These are phyloP conservation scores for Alternaria sp. DNA, from an alignment of 2,329 filamentous ascomycete genomes.

Conservation along the genomic window DNA sequence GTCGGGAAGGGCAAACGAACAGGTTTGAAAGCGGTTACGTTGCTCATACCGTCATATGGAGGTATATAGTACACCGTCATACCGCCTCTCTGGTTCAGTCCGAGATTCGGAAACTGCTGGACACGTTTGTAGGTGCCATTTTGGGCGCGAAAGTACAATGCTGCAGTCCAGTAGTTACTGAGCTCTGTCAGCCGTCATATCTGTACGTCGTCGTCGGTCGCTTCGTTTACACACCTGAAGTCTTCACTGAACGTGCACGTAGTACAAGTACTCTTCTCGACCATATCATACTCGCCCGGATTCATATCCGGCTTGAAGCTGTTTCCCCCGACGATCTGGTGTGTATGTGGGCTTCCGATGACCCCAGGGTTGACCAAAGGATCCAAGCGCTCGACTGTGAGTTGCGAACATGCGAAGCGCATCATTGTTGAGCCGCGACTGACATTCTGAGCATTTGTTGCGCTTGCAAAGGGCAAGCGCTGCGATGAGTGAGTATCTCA, in stretches of 20 bases:
- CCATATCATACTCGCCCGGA: slow-evolving; percentile 37
- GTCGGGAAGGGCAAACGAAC: slow-evolving; percentile 20
- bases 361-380: slow-evolving; percentile 41
- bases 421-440: slow-evolving; percentile 21
- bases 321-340: slow-evolving; percentile 44
- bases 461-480: slow-evolving; percentile 1
- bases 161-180: slow-evolving; percentile 43
- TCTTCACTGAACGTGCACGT: slow-evolving; percentile 42
- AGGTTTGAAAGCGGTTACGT: slow-evolving; percentile 40
- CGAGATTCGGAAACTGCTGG: slow-evolving; percentile 35
- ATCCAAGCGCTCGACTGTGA: slow-evolving; percentile 42
- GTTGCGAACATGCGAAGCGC: slow-evolving; percentile 43
- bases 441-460: slow-evolving; percentile 13
- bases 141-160: slow-evolving; percentile 39
- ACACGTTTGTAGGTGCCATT: slow-evolving; percentile 47
- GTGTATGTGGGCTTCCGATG: slow-evolving; percentile 40
- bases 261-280: slow-evolving; percentile 36
- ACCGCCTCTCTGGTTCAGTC: slow-evolving; percentile 39
- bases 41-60: slow-evolving; percentile 41
- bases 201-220: background rate
- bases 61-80: slow-evolving; percentile 47
- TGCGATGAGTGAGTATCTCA: slow-evolving; percentile 5
- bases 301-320: slow-evolving; percentile 40
- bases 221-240: slow-evolving; percentile 16
- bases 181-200: background rate